Conservation (phyloP, 257 asterid genomes). For the Fraxinus quadrangulata region DNA sequence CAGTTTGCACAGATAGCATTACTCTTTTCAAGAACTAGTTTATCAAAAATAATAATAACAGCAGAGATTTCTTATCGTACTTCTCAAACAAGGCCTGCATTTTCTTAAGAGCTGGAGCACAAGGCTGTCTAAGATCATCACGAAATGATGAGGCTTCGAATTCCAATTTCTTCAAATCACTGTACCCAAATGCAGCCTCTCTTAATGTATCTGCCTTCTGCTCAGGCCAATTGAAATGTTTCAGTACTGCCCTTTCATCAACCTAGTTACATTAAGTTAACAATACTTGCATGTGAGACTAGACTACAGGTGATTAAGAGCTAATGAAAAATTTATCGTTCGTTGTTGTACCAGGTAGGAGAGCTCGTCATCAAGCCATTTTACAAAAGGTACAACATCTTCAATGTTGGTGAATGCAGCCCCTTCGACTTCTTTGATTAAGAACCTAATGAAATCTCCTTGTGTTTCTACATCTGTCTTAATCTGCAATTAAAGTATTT, state of each 20-base stretch:
- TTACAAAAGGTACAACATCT: conserved; percentile 78
- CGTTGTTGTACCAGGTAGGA: conserved; percentile 53
- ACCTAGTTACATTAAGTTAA: conserved; percentile 35
- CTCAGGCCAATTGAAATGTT: conserved; percentile 91
- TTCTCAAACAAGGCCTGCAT: conserved; percentile 70
- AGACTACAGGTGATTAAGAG: not conserved
- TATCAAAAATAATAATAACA: not conserved
- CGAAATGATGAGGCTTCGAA: conserved; percentile 57
- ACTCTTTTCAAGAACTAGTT: not conserved
- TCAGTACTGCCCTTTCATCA: conserved; percentile 91
- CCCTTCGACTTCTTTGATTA: conserved; percentile 69
- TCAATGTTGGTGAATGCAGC: conserved; percentile 80
- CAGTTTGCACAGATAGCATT: too few species aligned
- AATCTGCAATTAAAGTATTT: conserved; percentile 46
- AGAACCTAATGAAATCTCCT: conserved; percentile 71
- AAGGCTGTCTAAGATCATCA: conserved; percentile 63
- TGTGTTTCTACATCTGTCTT: conserved; percentile 80
- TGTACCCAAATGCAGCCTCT: conserved; percentile 84
- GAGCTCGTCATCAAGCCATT: conserved; percentile 84
- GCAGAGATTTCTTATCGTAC: conserved; percentile 27
- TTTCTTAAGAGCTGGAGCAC: conserved; percentile 60
- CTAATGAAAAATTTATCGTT: not conserved
- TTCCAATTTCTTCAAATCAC: conserved; percentile 72
- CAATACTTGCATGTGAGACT: not conserved
- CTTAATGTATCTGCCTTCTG: conserved; percentile 83